These are phyloP conservation scores for Trichoderma sp. DNA, from an alignment of 2,329 filamentous ascomycete genomes.

Conservation along the genomic window DNA sequence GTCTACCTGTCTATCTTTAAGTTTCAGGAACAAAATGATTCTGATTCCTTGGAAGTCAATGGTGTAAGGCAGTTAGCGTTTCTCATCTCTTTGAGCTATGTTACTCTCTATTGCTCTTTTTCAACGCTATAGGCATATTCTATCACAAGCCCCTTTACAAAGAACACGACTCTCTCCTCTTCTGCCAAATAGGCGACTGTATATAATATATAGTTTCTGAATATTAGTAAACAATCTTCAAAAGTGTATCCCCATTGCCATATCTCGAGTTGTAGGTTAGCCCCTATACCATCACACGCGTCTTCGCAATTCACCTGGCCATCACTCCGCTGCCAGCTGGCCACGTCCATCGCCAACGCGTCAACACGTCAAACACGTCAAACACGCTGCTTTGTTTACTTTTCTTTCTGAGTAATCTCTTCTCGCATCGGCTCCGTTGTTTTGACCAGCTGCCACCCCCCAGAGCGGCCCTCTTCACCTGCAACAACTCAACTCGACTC, in stretches of 20 bases:
- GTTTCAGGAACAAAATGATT: too few relatives aligned
- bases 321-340: background rate
- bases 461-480: background rate
- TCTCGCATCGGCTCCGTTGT: background rate
- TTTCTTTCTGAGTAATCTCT: background rate
- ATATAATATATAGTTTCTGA: too few relatives aligned
- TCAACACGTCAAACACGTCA: background rate
- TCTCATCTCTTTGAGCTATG: too few relatives aligned
- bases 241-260: accelerated
- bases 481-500: background rate
- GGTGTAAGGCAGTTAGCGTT: too few relatives aligned
- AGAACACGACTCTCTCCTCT: too few relatives aligned
- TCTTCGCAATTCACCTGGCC: background rate
- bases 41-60: too few relatives aligned
- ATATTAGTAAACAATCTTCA: too few relatives aligned
- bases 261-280: background rate
- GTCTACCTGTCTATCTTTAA: too few relatives aligned
- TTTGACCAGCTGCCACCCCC: background rate
- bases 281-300: background rate
- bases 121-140: too few relatives aligned
- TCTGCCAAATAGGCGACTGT: too few relatives aligned
- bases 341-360: background rate
- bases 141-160: too few relatives aligned
- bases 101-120: too few relatives aligned
- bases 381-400: background rate